Percentiles rank a stretch among this genome's conserved stretches.
phyloP scores from a whole-genome alignment of 495 filamentous ascomycete species.

The Aspergillus egyptiacus region DNA sequence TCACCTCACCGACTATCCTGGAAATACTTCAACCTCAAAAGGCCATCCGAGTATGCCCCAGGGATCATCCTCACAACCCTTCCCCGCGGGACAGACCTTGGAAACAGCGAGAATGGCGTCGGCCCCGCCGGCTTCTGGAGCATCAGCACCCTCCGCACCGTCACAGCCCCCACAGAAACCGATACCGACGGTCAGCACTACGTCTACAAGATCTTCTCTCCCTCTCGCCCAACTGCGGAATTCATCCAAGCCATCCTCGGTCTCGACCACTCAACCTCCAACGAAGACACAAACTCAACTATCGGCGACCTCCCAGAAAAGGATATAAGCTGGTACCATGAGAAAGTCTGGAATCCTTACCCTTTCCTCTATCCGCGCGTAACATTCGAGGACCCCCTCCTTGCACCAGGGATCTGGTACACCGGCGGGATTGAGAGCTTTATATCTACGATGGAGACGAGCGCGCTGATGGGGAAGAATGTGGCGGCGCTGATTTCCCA shows the following conservation, averaged over 20 bases:
- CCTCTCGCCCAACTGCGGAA: slow-evolving; percentile 53
- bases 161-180: slow-evolving; percentile 34
- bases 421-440: slow-evolving; percentile 92
- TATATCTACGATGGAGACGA: slow-evolving; percentile 98
- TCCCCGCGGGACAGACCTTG: slow-evolving; percentile 47
- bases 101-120: slow-evolving; percentile 47
- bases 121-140: slow-evolving; percentile 79
- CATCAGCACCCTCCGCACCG: slow-evolving; percentile 67
- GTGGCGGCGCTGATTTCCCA: slow-evolving; percentile 74
- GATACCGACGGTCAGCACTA: slow-evolving; percentile 51
- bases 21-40: slow-evolving; percentile 59
- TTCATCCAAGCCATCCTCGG: slow-evolving; percentile 52
- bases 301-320: slow-evolving; percentile 34
- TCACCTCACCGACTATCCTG: slow-evolving; percentile 64
- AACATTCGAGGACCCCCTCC: slow-evolving; percentile 75
- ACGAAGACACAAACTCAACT: slow-evolving; percentile 15
- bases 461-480: slow-evolving; percentile 90
- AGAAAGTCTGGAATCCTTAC: slow-evolving; percentile 75
- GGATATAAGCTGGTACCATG: slow-evolving; percentile 73
- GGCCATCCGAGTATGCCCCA: slow-evolving; percentile 51
- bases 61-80: slow-evolving; percentile 78
- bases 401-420: slow-evolving; percentile 70
- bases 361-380: slow-evolving; percentile 75
- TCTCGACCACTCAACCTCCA: slow-evolving; percentile 20
- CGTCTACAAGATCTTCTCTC: slow-evolving; percentile 95